Conservation (phyloP, 371 early-diverging fungal species). For the Mortierella sp. region DNA sequence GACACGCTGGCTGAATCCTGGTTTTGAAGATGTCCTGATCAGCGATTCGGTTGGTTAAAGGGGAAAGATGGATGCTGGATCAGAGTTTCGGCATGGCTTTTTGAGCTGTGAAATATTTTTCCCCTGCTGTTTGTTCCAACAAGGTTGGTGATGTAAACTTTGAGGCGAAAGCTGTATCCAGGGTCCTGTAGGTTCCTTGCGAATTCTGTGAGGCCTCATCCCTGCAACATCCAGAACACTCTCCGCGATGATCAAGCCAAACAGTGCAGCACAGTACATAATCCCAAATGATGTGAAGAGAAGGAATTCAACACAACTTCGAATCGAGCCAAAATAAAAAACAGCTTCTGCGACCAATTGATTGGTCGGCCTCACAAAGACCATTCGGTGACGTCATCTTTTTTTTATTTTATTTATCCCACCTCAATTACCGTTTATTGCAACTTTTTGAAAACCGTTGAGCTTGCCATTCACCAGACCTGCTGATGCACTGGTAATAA, state of each 20-base stretch:
- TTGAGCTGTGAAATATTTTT: constrained; percentile 2
- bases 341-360: constrained; percentile 3
- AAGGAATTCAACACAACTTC: constrained; percentile 33
- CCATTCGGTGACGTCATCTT: constrained; percentile 8
- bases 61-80: background rate
- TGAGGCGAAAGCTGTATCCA: background rate
- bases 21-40: background rate
- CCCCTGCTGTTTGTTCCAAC: background rate
- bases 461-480: constrained; percentile 49
- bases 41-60: background rate
- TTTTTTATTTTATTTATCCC: no score
- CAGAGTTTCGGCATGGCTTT: constrained; percentile 20
- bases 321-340: constrained; percentile 27
- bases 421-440: constrained; percentile 30
- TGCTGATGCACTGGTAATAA: constrained; percentile 51
- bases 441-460: constrained; percentile 33
- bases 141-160: background rate
- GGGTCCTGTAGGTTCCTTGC: background rate
- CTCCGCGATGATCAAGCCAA: constrained; percentile 10
- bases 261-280: constrained; percentile 32
- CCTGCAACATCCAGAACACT: background rate
- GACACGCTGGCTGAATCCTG: background rate
- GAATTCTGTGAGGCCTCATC: background rate
- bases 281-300: constrained; percentile 56
- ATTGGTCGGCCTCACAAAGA: constrained; percentile 12